A percentile compares a stretch with the other conserved stretches of the same genome.
Conservation (phyloP, 768 basidiomycete genomes). For the Imleria badia region DNA sequence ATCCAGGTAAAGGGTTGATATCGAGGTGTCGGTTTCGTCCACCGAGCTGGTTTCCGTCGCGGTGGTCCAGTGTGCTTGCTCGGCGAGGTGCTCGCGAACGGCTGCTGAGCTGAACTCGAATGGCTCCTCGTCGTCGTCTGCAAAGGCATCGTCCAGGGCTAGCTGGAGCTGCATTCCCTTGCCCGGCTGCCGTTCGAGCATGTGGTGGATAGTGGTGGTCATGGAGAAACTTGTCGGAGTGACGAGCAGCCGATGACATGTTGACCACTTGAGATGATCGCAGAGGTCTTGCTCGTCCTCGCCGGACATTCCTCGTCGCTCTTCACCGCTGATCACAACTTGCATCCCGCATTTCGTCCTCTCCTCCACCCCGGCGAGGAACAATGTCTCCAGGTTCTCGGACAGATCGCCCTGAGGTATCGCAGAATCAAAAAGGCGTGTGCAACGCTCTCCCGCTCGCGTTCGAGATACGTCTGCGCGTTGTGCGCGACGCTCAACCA, state of each 20-base stretch:
- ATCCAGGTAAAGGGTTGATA: conserved; percentile 61
- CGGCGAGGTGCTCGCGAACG: conserved; percentile 63
- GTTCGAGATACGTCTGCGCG: conserved; percentile 77
- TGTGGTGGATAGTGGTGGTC: conserved; percentile 13
- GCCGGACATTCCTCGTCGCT: conserved; percentile 87
- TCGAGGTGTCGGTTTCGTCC: conserved; percentile 43
- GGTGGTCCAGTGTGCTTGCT: conserved; percentile 40
- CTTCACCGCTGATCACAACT: conserved; percentile 57
- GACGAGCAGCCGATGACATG: not conserved
- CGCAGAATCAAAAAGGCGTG: conserved; percentile 65
- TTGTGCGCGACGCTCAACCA: conserved; percentile 70
- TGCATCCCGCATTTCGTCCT: conserved; percentile 63
- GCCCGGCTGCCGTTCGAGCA: conserved; percentile 24
- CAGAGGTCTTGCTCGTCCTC: conserved; percentile 83
- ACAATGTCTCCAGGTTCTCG: conserved; percentile 79
- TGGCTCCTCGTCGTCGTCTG: conserved; percentile 48
- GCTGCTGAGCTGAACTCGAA: conserved; percentile 59
- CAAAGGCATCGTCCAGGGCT: conserved; percentile 69
- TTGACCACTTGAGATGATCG: conserved; percentile 58
- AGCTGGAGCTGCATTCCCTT: conserved; percentile 29
- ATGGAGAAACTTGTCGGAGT: conserved; percentile 12
- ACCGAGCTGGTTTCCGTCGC: conserved; percentile 35
- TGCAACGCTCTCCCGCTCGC: conserved; percentile 48
- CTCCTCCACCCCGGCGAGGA: conserved; percentile 89
- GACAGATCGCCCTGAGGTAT: conserved; percentile 72